Conservation (phyloP, 2,329 filamentous ascomycete species). For the Aspergillus sp. region DNA sequence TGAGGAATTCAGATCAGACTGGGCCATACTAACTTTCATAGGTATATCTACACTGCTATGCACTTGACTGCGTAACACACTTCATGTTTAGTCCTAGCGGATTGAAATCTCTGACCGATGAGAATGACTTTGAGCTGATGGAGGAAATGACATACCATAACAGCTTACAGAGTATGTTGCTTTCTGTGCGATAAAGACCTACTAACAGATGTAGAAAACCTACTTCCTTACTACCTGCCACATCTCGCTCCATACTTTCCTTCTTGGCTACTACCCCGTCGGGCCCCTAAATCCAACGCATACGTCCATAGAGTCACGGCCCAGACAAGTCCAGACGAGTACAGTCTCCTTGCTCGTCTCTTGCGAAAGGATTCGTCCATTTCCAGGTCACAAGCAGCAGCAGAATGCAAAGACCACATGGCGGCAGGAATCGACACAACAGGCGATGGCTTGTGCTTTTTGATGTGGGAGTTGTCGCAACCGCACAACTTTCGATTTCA, state of each 20-base stretch:
- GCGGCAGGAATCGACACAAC: constrained; percentile 72
- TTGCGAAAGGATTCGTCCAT: constrained; percentile 54
- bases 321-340: constrained; percentile 50
- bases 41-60: constrained; percentile 63
- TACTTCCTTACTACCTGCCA: constrained; percentile 61
- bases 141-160: constrained; percentile 68
- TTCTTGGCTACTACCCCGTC: constrained; percentile 56
- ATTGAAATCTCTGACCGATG: constrained; percentile 58
- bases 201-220: constrained; percentile 52
- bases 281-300: constrained; percentile 60
- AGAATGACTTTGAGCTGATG: constrained; percentile 66
- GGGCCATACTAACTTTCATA: constrained; percentile 8
- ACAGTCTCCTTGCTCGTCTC: constrained; percentile 63
- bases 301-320: constrained; percentile 59
- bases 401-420: constrained; percentile 72
- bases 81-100: constrained; percentile 70
- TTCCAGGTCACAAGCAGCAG: constrained; percentile 59
- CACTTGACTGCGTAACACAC: constrained; percentile 68
- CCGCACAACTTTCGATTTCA: constrained; percentile 57
- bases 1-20: constrained; percentile 19
- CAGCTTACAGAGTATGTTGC: constrained; percentile 62
- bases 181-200: not conserved
- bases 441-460: constrained; percentile 67
- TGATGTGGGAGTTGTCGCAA: constrained; percentile 71
- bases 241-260: constrained; percentile 49